Percentiles rank a stretch among this genome's conserved stretches.
Evolutionary conservation across 2,329 filamentous ascomycete genomes (phyloP).

Genomic region (Colletotrichum aenigma): DNA sequence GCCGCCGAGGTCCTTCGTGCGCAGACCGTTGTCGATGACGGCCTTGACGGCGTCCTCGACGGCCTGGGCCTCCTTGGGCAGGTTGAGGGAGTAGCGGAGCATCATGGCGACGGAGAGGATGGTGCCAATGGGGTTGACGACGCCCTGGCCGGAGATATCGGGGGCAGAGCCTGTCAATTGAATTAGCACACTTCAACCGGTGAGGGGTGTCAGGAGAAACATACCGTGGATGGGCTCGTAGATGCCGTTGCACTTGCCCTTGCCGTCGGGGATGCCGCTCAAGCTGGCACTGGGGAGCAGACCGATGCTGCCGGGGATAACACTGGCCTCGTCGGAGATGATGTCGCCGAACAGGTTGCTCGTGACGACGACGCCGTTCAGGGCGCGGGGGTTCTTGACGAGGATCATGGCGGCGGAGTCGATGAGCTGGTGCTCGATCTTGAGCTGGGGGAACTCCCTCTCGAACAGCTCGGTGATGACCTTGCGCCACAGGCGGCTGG

Average conservation of each 20-base stretch:
- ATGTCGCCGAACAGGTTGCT: slow-evolving; percentile 97
- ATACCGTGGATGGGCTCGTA: slow-evolving; percentile 97
- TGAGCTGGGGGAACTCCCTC: slow-evolving; percentile 86
- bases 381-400: slow-evolving; percentile 86
- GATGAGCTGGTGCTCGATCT: slow-evolving; percentile 88
- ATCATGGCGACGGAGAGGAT: slow-evolving; percentile 95
- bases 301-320: slow-evolving; percentile 90
- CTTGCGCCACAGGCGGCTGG: slow-evolving; percentile 87
- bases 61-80: slow-evolving; percentile 76
- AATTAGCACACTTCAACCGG: background rate
- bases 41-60: slow-evolving; percentile 82
- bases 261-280: slow-evolving; percentile 84
- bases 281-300: slow-evolving; percentile 87
- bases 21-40: slow-evolving; percentile 78
- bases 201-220: slow-evolving; percentile 20
- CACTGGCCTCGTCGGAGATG: slow-evolving; percentile 91
- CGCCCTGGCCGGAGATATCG: slow-evolving; percentile 89
- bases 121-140: slow-evolving; percentile 85
- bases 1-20: slow-evolving; percentile 87
- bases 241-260: slow-evolving; percentile 86
- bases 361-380: slow-evolving; percentile 92
- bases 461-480: slow-evolving; percentile 84
- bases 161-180: slow-evolving; percentile 75
- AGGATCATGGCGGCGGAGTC: slow-evolving; percentile 98
- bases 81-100: slow-evolving; percentile 88